Evolutionary conservation across 2,329 filamentous ascomycete genomes (phyloP).

Genomic region (Westerdykella sp.): DNA sequence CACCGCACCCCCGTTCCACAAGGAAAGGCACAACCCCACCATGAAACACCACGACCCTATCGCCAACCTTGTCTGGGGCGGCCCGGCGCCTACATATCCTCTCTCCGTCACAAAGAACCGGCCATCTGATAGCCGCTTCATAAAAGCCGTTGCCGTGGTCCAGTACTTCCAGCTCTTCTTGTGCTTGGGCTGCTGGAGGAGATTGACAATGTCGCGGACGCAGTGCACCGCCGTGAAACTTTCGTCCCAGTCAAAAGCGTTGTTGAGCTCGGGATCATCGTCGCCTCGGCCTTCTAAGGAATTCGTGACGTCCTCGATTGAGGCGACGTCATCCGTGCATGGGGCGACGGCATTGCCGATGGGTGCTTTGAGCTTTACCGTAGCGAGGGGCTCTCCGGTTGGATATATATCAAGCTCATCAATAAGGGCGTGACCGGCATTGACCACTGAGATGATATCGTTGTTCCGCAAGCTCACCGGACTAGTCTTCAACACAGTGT

Average conservation of each 20-base stretch:
- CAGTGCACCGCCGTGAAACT: background rate
- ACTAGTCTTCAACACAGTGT: background rate
- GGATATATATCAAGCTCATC: background rate
- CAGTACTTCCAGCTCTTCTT: slow-evolving; percentile 2
- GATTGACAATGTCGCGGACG: background rate
- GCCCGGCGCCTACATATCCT: slow-evolving; percentile 1
- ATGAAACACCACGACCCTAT: too few relatives aligned
- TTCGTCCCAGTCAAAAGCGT: slow-evolving; percentile 1
- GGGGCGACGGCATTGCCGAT: background rate
- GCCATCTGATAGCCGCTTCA: slow-evolving; percentile 1
- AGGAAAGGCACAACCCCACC: too few relatives aligned
- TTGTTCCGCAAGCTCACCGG: background rate
- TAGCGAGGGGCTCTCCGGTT: background rate
- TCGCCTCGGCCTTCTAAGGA: background rate
- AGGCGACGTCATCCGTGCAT: background rate
- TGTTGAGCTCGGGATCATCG: background rate
- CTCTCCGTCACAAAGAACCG: slow-evolving; percentile 4
- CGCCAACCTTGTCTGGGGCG: too few relatives aligned
- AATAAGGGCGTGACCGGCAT: background rate
- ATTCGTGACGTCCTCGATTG: background rate
- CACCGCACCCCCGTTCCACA: too few relatives aligned
- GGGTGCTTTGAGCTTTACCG: slow-evolving; percentile 1
- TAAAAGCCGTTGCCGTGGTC: background rate
- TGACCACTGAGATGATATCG: slow-evolving; percentile 1
- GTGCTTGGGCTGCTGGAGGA: background rate